Percentiles rank a stretch among this genome's conserved stretches.
These are phyloP conservation scores for Micractinium conductrix DNA, from an alignment of 139 green algal genomes.

Conservation along the genomic window DNA sequence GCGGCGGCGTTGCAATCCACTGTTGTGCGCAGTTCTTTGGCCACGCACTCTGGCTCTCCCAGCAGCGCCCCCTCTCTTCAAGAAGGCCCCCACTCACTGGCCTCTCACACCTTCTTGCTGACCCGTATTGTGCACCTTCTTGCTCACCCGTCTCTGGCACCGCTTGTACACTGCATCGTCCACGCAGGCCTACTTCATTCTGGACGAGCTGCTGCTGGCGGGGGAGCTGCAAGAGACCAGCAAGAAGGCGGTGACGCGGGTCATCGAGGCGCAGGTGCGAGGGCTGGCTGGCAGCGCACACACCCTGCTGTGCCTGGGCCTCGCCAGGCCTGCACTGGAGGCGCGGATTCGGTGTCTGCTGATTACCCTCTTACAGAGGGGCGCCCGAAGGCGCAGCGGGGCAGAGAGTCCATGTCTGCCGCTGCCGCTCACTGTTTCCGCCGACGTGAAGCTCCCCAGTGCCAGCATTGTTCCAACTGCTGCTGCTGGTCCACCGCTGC, in stretches of 20 bases:
- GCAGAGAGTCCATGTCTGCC: too few relatives aligned
- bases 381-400: neutral
- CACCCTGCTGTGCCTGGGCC: too few relatives aligned
- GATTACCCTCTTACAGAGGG: too few relatives aligned
- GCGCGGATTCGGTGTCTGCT: neutral
- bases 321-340: too few relatives aligned
- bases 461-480: neutral
- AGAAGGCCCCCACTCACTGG: neutral
- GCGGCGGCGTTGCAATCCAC: too few relatives aligned
- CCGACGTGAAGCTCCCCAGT: too few relatives aligned
- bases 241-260: conserved; percentile 73
- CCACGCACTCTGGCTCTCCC: too few relatives aligned
- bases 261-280: conserved; percentile 12
- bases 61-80: neutral
- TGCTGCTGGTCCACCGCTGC: conserved; percentile 37
- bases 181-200: conserved; percentile 94
- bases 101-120: neutral
- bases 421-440: too few relatives aligned
- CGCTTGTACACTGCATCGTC: neutral
- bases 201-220: conserved; percentile 96
- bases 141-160: neutral
- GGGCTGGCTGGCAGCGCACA: neutral
- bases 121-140: neutral
- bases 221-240: conserved; percentile 95
- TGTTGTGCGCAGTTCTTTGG: too few relatives aligned